Base-by-base conservation (phyloP, 2,329 filamentous ascomycete genomes). In the Neobulgaria alba region DNA sequence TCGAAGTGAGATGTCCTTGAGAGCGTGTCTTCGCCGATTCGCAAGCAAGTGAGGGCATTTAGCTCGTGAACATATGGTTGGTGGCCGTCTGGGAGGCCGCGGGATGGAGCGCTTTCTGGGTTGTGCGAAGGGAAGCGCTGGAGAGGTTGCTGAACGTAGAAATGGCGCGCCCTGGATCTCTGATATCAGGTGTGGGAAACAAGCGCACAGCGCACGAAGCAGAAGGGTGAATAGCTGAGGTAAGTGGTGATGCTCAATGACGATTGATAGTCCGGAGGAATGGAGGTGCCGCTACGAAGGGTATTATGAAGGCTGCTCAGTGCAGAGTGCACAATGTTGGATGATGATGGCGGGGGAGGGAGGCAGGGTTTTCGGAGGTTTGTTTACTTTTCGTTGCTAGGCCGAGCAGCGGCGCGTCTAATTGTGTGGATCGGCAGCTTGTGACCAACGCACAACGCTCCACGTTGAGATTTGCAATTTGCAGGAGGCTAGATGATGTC, bases 131-230 rank as follows among this genome's bases (percentile, higher is more conserved):
- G n/a, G n/a, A n/a, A n/a, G n/a, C n/a, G n/a, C n/a, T n/a, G n/a
- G n/a, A n/a, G n/a, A n/a, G n/a, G n/a, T n/a, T n/a, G n/a, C n/a
- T 23, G 26, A 19, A 21, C 33, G 42, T 33, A 41, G 17, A 33
- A 38, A 33, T 35, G 38, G 42, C 38, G 39, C 43, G 31, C 38
- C 36, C 39, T 18, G 33, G 30, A 29, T 44, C 23, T 21, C 26
- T 18, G 43, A 43, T 45, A 36, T 37, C 39, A 15, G 38, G 33
- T 29, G 32, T 44, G 32, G 30, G 37, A 46, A 38, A 39, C 30
- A 26, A 31, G 48, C 52, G 49, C 52, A 38, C 50, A 50, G 50
- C 48, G 52, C 52, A 43, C 32, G 29, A 36, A 40, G 32, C 32
- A 39, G 43, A 43, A 38, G 34, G 31, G 38, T 35, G 40, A 33